Evolutionary conservation across 177 flowering plant genomes (phyloP), one percentile per base, ranked within the genome.

Genomic region (Telopea speciosissima): DNA sequence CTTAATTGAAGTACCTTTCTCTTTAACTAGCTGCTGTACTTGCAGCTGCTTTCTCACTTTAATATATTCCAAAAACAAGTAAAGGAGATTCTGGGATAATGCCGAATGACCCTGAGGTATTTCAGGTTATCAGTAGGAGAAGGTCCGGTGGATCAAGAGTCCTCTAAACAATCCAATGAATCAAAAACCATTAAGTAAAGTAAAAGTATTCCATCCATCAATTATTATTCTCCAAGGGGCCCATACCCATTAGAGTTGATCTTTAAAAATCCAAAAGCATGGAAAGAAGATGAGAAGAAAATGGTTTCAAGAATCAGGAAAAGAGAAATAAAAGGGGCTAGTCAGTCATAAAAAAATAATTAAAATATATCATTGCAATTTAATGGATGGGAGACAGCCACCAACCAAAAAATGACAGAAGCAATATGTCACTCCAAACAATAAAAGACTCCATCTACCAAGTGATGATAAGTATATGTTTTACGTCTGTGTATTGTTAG

Each of bases 31-130:
- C 82, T 81, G 84, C 76, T 85, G 91, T 86, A 82, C 88, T 86
- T 86, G 78, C 73, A 77, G 62, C 75, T 77, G 65, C 81, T 80
- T 85, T 79, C 77, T 74, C 60, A 69, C 90, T 90, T 89, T 89
- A 83, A 85, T 77, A 82, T 87, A 87, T 86, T 87, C 90, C 85
- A 76, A 65, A 28, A 80, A 73, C 78, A 62, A 77, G 81, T 73
- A 91, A 89, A 88, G 89, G 79, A 85, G 90, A 89, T 87, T 91
- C 90, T 77, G 74, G 89, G 78, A 84, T 85, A 83, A 88, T 84
- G 89, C 85, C 77, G 60, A 76, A 75, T 56, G 78, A 70, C 76
- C 84, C 81, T 70, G 33, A 4, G 44, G 76, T 42, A 70, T 78
- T 79, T 68, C 65, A 56, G 80, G 74, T 74, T 74, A n/a, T n/a